These are phyloP conservation scores for Microsporum canis DNA, from an alignment of 2,329 filamentous ascomycete genomes.

Conservation along the genomic window DNA sequence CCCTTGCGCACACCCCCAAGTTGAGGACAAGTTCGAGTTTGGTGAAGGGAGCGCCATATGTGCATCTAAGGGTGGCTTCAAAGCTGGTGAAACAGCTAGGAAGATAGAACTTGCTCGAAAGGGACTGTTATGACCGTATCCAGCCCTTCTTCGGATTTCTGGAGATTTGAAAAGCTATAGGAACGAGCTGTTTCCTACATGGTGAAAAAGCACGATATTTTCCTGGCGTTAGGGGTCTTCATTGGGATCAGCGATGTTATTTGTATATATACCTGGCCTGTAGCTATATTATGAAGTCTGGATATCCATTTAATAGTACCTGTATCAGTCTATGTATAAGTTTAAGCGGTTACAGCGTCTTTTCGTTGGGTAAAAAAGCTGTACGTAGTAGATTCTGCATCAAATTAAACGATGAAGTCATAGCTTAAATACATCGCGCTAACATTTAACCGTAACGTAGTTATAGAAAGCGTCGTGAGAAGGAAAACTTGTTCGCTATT, in stretches of 20 bases:
- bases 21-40: slow-evolving; percentile 66
- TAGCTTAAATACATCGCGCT: background rate
- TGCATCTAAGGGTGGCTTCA: slow-evolving; percentile 39
- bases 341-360: background rate
- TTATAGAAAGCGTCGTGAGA: background rate
- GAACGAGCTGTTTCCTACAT: background rate
- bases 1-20: slow-evolving; percentile 68
- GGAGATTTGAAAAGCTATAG: background rate
- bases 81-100: slow-evolving; percentile 35
- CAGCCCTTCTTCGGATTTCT: background rate
- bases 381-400: no score
- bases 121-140: slow-evolving; percentile 31
- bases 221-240: background rate
- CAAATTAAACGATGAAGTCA: background rate
- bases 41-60: slow-evolving; percentile 40
- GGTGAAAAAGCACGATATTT: background rate
- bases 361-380: no score
- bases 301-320: background rate
- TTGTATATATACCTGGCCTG: background rate
- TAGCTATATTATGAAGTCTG: background rate
- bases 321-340: background rate
- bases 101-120: slow-evolving; percentile 42
- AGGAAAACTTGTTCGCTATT: background rate
- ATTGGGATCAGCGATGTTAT: slow-evolving; percentile 1
- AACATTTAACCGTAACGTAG: no score